Evolutionary conservation across 345 rosid genomes (phyloP), one percentile per base, ranked within the genome.

Genomic region (Linum tenue): DNA sequence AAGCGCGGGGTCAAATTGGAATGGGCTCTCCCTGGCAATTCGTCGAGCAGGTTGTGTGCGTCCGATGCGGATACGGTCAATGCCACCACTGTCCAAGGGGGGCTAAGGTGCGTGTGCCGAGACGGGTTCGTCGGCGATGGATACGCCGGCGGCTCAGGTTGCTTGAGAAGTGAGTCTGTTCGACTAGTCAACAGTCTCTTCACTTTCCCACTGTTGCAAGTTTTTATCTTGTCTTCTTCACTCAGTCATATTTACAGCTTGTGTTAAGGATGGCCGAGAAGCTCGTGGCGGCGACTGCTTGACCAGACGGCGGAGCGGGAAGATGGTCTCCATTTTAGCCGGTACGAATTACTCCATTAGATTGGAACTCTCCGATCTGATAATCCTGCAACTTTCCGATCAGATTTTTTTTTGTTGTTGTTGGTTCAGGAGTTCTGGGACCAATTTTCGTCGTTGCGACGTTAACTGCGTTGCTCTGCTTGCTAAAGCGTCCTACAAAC

Each of bases 111-210:
- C 76, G 70, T 55, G 12, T 91, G 97, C 55, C 70, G 74, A 69
- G 90, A 88, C 40, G 96, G 91, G 0, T 86, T 78, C 40, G 81
- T 68, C 22, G 97, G 97, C 0, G 94, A 88, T 65, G 97, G 96
- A 7, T 88, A 77, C 56, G 74, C 80, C 12, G 64, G 65, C 60
- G 97, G 97, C 55, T 68, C 51, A 5, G 90, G 94, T 69, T 91
- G 97, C 80, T 62, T 81, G 42, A 82, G 78, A 72, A 80, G 96
- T 91, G 62, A 78, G 89, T 5, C 44, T 40, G 42, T 10, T 2
- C 6, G 22, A 8, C 0, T 5, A 3, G 15, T 8, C 38, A 5
- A 22, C 55, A 51, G 39, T 36, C n/a, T 22, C 31, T 22, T 22
- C 31, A 22, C 31, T 22, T 22, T 22, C 1, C 0, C 31, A 22